Base-by-base conservation (phyloP, 495 filamentous ascomycete species). In the Xylaria grammica region DNA sequence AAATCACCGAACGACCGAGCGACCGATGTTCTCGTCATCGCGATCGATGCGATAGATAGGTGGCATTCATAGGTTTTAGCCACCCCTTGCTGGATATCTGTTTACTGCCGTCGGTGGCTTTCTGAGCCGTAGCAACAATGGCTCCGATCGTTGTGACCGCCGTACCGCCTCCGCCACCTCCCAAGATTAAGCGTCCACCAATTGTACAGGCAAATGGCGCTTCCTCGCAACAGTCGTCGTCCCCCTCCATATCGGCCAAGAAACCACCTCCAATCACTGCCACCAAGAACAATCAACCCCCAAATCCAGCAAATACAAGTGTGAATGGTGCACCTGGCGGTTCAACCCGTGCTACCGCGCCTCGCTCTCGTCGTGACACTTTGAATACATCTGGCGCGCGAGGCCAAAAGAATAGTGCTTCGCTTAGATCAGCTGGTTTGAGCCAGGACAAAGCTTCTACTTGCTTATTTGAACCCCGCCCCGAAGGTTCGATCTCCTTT, bases 171-270 rank as follows among this genome's bases (percentile, higher is more conserved):
- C 83, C 84, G 15, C 77, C 81, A 69, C 75, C 85, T 61, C 83
- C 83, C 68, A 92, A 92, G 75, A 86, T 89, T 69, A 92, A 92
- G 76, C 89, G 90, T 34, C 89, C 87, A 64, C 88, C 89, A 53
- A 85, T 87, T 46, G 80, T 87, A 53, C 88, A 90, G 69, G 83
- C 87, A 69, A 92, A 91, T 77, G 88, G 87, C 44, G 83, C 82
- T 65, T 77, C 86, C 57, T 84, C 85, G n/a, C 82, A 83, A 29
- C 82, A 86, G 1, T 89, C 88, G 1, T 84, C 89, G 10, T 91
- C 90, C 4, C 89, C 90, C 40, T 86, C 86, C 26, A 78, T 87
- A 65, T 79, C 87, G 13, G 81, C 86, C 2, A 89, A 89, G 74
- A 85, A 85, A 61, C 84, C 87, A 42, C 84, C 83, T 0, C 44